Base-by-base conservation (phyloP, 2,329 filamentous ascomycete species). In the Cercospora sp. region DNA sequence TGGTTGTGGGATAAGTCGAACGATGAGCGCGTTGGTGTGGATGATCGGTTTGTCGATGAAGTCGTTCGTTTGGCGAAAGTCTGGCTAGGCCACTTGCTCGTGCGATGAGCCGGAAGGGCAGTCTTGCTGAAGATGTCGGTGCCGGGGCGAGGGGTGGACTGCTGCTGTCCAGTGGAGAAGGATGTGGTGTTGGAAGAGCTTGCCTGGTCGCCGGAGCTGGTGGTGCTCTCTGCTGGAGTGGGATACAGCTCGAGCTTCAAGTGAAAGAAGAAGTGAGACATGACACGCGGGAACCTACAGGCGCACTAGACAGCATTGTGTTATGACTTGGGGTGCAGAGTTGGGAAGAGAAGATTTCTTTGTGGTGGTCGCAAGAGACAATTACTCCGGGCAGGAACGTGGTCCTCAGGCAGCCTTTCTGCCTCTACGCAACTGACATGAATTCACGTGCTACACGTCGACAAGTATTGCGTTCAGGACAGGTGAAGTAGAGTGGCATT, bases 231-330 rank as follows among this genome's bases (percentile, higher is more conserved):
- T 63, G 58, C 60, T 48, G 53, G 68, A 66, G 64, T 80, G 70
- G 82, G 77, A 73, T 87, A 83, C 18, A 90, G 79, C 83, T 90
- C 87, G 73, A 90, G 82, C 71, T 82, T 82, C 67, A 90, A 77
- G 74, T 90, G 87, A 75, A 88, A 90, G 78, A 89, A 89, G 77
- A 88, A 89, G 61, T 85, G 84, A 88, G 89, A 67, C 86, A 84
- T 77, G 85, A 85, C 63, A 61, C 55, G 58, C 53, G 26, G 42
- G 33, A 55, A 69, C 67, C 69, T 70, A 72, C 68, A 63, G 62
- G 55, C n/a, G 55, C 55, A 36, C 16, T 59, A 30, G 16, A 59
- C 55, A 59, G 55, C 55, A 59, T 59, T 9, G 31, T 58, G 28
- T 59, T n/a, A 36, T 36, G n/a, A 59, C 18, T 36, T 59, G 16